Conservation (phyloP, 345 rosid species). For the Schrenkiella parvula region DNA sequence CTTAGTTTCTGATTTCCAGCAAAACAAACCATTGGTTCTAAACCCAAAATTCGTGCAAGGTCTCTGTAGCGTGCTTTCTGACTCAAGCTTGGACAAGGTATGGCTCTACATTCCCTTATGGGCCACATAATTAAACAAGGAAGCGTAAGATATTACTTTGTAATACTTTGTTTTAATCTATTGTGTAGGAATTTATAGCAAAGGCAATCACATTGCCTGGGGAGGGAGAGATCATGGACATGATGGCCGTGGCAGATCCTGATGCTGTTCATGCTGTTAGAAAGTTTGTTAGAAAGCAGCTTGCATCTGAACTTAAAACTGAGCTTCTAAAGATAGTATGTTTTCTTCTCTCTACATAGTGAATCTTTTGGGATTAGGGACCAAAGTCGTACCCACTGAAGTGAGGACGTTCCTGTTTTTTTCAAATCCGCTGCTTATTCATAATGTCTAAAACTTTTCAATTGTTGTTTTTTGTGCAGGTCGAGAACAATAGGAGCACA, state of each 20-base stretch:
- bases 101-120: background rate
- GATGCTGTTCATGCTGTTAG: constrained; percentile 97
- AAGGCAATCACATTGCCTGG: constrained; percentile 90
- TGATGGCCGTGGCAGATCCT: constrained; percentile 98
- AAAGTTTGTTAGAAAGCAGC: constrained; percentile 74
- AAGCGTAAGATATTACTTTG: background rate
- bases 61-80: constrained; percentile 64
- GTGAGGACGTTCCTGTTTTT: background rate
- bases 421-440: background rate
- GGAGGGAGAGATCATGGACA: constrained; percentile 98
- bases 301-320: constrained; percentile 80
- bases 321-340: constrained; percentile 69
- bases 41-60: constrained; percentile 78
- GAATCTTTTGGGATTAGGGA: background rate
- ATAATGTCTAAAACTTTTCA: background rate
- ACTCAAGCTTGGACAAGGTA: constrained; percentile 84
- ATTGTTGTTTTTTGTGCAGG: constrained; percentile 38
- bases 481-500: constrained; percentile 68
- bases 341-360: constrained; percentile 4
- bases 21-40: constrained; percentile 56
- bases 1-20: constrained; percentile 81
- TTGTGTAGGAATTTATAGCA: constrained; percentile 78
- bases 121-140: background rate
- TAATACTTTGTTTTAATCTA: background rate
- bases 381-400: background rate